Base-by-base conservation (phyloP, 352 stramenopile genomes). In the Phytophthora litchii region DNA sequence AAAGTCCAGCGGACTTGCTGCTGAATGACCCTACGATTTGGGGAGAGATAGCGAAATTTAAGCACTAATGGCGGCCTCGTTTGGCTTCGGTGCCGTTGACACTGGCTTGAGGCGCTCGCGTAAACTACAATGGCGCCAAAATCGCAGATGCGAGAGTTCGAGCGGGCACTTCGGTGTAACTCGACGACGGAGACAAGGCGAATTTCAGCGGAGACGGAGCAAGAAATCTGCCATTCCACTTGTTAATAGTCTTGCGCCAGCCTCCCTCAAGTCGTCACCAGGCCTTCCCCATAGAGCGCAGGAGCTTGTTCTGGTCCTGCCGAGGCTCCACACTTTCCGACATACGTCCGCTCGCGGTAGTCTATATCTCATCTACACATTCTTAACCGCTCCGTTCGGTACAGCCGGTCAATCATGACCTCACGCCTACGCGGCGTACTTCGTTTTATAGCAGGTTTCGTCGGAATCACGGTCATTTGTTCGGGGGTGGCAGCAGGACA, bases 311-410 rank as follows among this genome's bases (percentile, higher is more conserved):
- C 34, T 31, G 21, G 53, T 27, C 23, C 23, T 38, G 52, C 31
- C 7, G 23, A 50, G 54, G 25, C 25, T 62, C 55, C 44, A 54
- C 43, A 37, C 36, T 64, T 54, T 55, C 38, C 31, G 27, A 42
- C 43, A 9, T 9, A 36, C 43, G 25, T 37, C 29, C 32, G 32
- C 32, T 21, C 54, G 46, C 31, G 46, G 60, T 23, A 65, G 29
- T 51, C 40, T 25, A 38, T 38, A 41, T 53, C 38, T 63, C 21
- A 19, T 16, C 17, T 42, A 32, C 60, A 63, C 31, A 44, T 32
- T 56, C 38, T 21, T 36, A 71, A 75, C 67, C 67, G 67, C 61
- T 60, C 60, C 31, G 56, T 65, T 64, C 67, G 67, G 67, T 72
- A 75, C 67, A 71, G 16, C 23, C 37, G 19, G 48, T 64, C 52